These are phyloP conservation scores for Cornus suecica DNA, from an alignment of 148 eudicot genomes.

Conservation along the genomic window DNA sequence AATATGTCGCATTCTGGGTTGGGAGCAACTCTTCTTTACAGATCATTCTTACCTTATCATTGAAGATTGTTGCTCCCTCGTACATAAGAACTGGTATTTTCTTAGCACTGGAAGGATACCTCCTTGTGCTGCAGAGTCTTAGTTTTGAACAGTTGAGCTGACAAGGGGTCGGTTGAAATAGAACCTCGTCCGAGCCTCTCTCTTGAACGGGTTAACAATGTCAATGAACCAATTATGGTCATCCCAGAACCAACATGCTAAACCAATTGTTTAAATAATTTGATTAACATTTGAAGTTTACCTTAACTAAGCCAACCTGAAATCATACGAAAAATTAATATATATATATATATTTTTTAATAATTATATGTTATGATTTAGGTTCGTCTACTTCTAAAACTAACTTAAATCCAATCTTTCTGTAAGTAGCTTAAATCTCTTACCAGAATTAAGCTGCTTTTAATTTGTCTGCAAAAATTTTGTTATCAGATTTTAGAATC, in stretches of 20 bases:
- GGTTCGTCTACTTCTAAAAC: not conserved
- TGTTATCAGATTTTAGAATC: not conserved
- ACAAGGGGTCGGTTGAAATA: not conserved
- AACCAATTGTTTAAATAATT: not conserved
- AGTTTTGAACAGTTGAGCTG: not conserved
- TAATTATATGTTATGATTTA: not conserved
- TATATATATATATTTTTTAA: too few species aligned
- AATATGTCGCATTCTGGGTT: not conserved
- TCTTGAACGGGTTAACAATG: not conserved
- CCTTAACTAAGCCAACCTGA: not conserved
- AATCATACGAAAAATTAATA: too few species aligned
- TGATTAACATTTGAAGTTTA: not conserved
- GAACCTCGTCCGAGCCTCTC: not conserved
- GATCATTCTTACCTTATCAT: not conserved
- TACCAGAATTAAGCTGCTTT: not conserved
- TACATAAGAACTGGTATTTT: not conserved
- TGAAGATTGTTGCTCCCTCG: not conserved
- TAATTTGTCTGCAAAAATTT: too few species aligned
- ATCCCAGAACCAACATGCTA: not conserved
- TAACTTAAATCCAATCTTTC: not conserved
- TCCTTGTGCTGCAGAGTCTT: not conserved
- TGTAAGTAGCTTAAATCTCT: not conserved
- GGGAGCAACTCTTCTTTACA: not conserved
- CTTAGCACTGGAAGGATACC: not conserved
- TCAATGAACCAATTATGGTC: not conserved